Conservation (phyloP, 208 protist species). For the Leptomonas pyrrhocoris region DNA sequence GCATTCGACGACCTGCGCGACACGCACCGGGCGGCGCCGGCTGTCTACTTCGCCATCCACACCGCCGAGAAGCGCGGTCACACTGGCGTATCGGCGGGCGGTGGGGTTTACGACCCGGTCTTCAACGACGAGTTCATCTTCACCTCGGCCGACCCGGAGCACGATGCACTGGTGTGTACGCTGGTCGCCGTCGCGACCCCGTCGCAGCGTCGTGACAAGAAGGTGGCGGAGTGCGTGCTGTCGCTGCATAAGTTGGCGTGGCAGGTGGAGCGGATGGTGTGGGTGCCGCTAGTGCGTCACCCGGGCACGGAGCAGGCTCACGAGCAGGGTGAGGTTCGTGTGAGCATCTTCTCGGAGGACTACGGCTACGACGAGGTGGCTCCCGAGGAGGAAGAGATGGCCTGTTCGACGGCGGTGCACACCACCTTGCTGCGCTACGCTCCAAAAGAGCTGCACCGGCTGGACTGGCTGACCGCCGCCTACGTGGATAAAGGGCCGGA, state of each 20-base stretch:
- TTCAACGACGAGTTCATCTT: constrained; percentile 88
- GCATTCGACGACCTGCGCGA: constrained; percentile 48
- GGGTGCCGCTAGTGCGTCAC: constrained; percentile 76
- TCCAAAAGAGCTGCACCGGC: constrained; percentile 74
- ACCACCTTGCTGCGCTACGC: constrained; percentile 57
- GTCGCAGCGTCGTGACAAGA: constrained; percentile 36
- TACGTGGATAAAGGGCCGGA: constrained; percentile 22
- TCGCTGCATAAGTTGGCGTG: constrained; percentile 63
- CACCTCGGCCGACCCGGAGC: constrained; percentile 45
- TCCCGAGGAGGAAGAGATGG: constrained; percentile 52
- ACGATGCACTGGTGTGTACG: constrained; percentile 71
- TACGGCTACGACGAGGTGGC: constrained; percentile 57
- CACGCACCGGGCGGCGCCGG: constrained; percentile 24
- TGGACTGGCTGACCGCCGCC: constrained; percentile 66
- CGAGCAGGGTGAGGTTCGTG: constrained; percentile 66
- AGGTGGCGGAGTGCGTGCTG: constrained; percentile 74
- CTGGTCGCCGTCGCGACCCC: constrained; percentile 44
- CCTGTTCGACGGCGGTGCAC: constrained; percentile 61
- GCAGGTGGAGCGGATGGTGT: constrained; percentile 58
- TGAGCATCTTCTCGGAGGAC: constrained; percentile 76
- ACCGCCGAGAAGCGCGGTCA: constrained; percentile 61
- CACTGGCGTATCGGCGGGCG: constrained; percentile 47
- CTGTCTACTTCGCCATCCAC: constrained; percentile 65
- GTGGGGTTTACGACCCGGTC: constrained; percentile 42
- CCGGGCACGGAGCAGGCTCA: constrained; percentile 68